Evolutionary conservation across 108 stramenopile species (phyloP), one percentile per base, ranked within the genome.

Genomic region (Nitzschia palea): DNA sequence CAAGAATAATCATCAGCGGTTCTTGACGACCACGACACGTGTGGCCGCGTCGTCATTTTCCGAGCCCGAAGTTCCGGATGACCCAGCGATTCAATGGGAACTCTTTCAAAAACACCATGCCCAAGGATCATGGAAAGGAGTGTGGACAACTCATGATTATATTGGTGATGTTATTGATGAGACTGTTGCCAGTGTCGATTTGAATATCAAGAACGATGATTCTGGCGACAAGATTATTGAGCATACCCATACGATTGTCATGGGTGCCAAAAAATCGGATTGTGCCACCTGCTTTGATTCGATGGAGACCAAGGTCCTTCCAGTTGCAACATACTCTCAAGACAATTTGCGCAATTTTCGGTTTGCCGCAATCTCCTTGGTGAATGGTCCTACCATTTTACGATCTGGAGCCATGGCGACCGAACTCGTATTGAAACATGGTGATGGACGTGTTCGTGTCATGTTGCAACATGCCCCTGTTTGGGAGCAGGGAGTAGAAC

Each of bases 391-490:
- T 9, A 71, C 86, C 4, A 43, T 93, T 6, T 30, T 86, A 50
- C 68, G 71, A 64, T 85, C 83, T 0, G 88, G 88, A 50, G 66
- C 71, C 55, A 88, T 90, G 88, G 80, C 81, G 26, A 93, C 91
- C 27, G 91, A 93, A 74, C 76, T 93, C 40, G 73, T 84, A 27
- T 69, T 90, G 61, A 50, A 65, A 45, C 80, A 90, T 54, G 88
- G 87, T 6, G 81, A 90, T 76, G 91, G 86, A 14, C 75, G 91
- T 18, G 80, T 93, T 9, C 80, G 91, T 29, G 88, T 88, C 22
- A 79, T 84, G 23, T 93, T 89, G 77, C 83, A 90, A 73, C 88
- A 93, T 79, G 91, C 88, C n/a, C 88, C 88, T 20, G 91, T 90
- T 0, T 93, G 91, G 91, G 84, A 79, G 70, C 71, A 63, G 30